phyloP scores from a whole-genome alignment of 2,329 filamentous ascomycete genomes.

The Corinectria fuckeliana region DNA sequence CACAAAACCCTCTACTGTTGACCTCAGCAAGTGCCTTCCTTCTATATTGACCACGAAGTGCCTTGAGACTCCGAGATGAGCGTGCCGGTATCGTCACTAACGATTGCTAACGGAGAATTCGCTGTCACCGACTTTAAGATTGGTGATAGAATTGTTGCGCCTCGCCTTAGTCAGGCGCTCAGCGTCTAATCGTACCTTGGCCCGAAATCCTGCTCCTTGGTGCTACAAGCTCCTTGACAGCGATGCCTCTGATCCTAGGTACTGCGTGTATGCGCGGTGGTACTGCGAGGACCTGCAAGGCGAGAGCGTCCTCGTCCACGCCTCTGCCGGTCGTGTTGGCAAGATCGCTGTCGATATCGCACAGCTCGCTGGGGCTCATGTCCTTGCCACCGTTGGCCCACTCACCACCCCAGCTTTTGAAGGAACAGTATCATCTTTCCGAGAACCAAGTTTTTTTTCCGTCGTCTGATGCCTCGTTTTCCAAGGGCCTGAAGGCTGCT shows the following conservation, averaged over 20 bases:
- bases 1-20: constrained; percentile 14
- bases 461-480: constrained; percentile 39
- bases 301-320: constrained; percentile 41
- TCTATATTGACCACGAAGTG: too few relatives aligned
- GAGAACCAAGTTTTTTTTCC: constrained; percentile 38
- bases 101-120: constrained; percentile 19
- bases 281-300: constrained; percentile 5
- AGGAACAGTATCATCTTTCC: constrained; percentile 37
- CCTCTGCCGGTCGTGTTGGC: constrained; percentile 31
- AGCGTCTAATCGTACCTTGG: constrained; percentile 37
- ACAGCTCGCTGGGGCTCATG: constrained; percentile 28
- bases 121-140: constrained; percentile 11
- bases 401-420: constrained; percentile 12
- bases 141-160: constrained; percentile 12
- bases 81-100: constrained; percentile 26
- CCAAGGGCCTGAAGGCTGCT: constrained; percentile 31
- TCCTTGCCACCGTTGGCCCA: constrained; percentile 42
- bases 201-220: constrained; percentile 35
- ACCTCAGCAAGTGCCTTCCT: constrained; percentile 25
- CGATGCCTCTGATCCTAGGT: constrained; percentile 7
- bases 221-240: constrained; percentile 20
- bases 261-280: constrained; percentile 18
- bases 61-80: constrained; percentile 34
- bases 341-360: constrained; percentile 39
- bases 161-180: constrained; percentile 23